Evolutionary conservation across 306 rosid genomes (phyloP), one percentile per base, ranked within the genome.

Genomic region (Datisca glomerata): DNA sequence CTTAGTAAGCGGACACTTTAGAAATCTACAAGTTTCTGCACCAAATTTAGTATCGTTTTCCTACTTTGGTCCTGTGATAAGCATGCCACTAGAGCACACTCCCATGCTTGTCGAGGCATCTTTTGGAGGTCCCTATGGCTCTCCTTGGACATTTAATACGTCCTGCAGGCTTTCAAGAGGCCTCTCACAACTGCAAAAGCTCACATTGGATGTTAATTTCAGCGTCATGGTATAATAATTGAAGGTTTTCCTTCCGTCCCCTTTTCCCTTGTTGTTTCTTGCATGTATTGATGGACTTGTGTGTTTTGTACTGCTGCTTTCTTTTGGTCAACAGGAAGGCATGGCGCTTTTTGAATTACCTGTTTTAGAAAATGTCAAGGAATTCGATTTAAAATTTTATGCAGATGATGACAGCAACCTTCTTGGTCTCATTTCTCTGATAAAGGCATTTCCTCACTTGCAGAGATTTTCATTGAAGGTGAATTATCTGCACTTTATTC

Each of bases 371-470:
- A 46, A 28, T 46, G 37, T 46, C 37, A 46, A 28, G 38, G 24
- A 28, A 18, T 21, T 46, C 18, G 21, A 46, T 36, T 46, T 46
- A 15, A 27, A 8, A 18, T 22, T 25, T 15, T 0, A 8, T 24
- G 51, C 38, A 24, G 14, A 25, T 14, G 51, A 23, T 28, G 14
- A 16, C 18, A 7, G 5, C 7, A 15, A 24, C 51, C 51, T 46
- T 46, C 15, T 46, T 46, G 38, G 24, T 20, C 28, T 46, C 24
- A 13, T 38, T 7, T 46, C 38, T 24, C 17, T 46, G 39, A 28
- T 46, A 46, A 11, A 28, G 11, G 51, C 51, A 18, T 28, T 38
- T 28, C 51, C 51, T 46, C 5, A 14, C 38, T 28, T 46, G 51
- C 14, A 17, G 13, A 46, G 18, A 24, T 46, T 46, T 19, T 3